phyloP scores from a whole-genome alignment of 2,329 filamentous ascomycete genomes.

The Fusarium phyllophilum region DNA sequence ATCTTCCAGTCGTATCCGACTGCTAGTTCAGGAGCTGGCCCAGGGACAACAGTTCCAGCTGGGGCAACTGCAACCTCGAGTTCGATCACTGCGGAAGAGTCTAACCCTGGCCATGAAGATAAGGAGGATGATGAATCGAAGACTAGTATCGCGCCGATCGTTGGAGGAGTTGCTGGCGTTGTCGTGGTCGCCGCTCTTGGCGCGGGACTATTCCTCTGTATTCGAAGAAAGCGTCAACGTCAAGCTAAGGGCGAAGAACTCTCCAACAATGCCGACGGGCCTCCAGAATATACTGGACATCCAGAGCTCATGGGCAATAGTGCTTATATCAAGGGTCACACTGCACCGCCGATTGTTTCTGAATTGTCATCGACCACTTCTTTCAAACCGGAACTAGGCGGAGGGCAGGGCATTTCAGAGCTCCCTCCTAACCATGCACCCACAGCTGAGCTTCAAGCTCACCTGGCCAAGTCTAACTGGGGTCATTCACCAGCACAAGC shows the following conservation, averaged over 20 bases:
- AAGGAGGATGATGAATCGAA: slow-evolving; percentile 12
- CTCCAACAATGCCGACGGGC: slow-evolving; percentile 14
- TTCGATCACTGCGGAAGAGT: not conserved
- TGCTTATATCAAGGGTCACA: slow-evolving; percentile 14
- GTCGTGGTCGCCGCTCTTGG: slow-evolving; percentile 43
- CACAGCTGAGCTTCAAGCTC: slow-evolving; percentile 43
- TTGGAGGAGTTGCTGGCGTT: slow-evolving; percentile 44
- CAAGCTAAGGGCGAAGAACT: slow-evolving; percentile 39
- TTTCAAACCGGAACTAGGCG: slow-evolving; percentile 42
- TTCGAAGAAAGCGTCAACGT: slow-evolving; percentile 48
- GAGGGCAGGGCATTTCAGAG: slow-evolving; percentile 34
- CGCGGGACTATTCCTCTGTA: slow-evolving; percentile 50
- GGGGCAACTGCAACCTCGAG: slow-evolving; percentile 20
- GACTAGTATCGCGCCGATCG: slow-evolving; percentile 49
- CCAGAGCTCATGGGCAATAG: slow-evolving; percentile 46
- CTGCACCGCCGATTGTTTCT: slow-evolving; percentile 16
- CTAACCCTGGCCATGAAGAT: not conserved
- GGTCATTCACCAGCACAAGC: slow-evolving; percentile 34
- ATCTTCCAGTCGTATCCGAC: slow-evolving; percentile 26
- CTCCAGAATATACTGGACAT: slow-evolving; percentile 45
- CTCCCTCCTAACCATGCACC: slow-evolving; percentile 40
- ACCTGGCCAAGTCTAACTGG: slow-evolving; percentile 26
- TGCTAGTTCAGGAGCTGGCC: slow-evolving; percentile 25
- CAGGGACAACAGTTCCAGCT: slow-evolving; percentile 12
- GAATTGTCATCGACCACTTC: slow-evolving; percentile 37